A percentile compares a stretch with the other conserved stretches of the same genome.
Evolutionary conservation across 805 yeast species (phyloP).

Genomic region (Komagataella mondaviorum): DNA sequence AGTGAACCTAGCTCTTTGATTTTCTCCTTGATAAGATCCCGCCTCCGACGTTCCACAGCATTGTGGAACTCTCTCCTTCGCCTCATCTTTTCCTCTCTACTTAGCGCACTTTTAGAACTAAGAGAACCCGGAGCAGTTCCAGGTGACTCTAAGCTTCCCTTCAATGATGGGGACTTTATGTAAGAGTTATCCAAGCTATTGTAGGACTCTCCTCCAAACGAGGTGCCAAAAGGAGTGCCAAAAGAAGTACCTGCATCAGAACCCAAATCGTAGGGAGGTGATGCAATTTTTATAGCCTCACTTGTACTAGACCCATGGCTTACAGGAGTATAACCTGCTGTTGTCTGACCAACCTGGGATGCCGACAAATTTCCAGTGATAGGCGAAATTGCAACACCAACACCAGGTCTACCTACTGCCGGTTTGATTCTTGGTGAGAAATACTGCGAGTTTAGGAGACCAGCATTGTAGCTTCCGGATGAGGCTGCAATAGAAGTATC

Average conservation of each 20-base stretch:
- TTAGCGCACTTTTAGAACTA: constrained; percentile 20
- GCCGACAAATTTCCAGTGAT: not conserved
- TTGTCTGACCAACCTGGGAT: constrained; percentile 7
- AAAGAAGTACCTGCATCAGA: not conserved
- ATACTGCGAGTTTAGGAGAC: constrained; percentile 9
- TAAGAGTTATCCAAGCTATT: constrained; percentile 15
- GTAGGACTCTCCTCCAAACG: constrained; percentile 17
- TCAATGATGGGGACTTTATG: constrained; percentile 19
- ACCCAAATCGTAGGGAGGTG: not conserved
- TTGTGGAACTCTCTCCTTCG: constrained; percentile 84
- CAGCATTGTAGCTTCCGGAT: not conserved
- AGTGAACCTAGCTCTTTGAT: constrained; percentile 72
- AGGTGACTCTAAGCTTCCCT: constrained; percentile 2
- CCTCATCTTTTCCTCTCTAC: constrained; percentile 58
- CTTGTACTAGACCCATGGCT: not conserved
- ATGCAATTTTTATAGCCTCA: not conserved
- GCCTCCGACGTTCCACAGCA: constrained; percentile 84
- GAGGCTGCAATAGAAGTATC: not conserved
- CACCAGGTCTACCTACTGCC: not conserved
- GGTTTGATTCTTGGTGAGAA: constrained; percentile 16
- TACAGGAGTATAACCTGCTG: not conserved
- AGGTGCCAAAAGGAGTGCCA: constrained; percentile 5
- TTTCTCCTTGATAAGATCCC: constrained; percentile 83
- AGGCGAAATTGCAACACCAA: not conserved
- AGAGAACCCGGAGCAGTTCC: constrained; percentile 14